phyloP scores from a whole-genome alignment of 345 rosid species.

The Luvunga scandens region DNA sequence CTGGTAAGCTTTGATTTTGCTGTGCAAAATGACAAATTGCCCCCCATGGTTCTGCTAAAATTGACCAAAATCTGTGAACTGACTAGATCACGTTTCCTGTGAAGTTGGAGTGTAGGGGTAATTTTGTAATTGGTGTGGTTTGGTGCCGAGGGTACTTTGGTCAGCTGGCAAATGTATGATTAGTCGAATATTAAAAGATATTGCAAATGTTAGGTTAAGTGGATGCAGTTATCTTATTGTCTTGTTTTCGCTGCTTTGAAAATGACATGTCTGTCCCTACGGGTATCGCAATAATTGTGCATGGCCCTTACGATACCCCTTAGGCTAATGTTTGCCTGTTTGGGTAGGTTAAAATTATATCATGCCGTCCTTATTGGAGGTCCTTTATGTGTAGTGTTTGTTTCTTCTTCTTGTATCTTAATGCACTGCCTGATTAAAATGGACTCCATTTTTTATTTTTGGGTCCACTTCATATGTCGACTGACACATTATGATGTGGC shows the following conservation, averaged over 20 bases:
- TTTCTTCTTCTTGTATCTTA: neutral
- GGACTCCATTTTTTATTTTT: neutral
- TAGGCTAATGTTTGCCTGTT: neutral
- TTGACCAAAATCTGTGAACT: neutral
- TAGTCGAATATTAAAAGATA: neutral
- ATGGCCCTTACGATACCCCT: neutral
- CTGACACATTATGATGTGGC: neutral
- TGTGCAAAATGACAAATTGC: neutral
- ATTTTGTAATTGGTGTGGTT: neutral
- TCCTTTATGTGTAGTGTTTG: neutral
- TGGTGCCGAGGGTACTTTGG: constrained; percentile 31
- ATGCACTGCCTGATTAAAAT: neutral
- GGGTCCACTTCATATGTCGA: neutral
- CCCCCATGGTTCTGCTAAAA: neutral
- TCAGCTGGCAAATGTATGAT: neutral
- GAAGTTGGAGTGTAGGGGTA: neutral
- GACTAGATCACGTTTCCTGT: neutral
- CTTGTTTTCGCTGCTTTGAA: neutral
- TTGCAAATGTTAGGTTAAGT: constrained; percentile 9
- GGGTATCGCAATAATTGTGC: neutral
- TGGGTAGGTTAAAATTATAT: neutral
- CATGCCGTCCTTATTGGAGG: neutral
- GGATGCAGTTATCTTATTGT: neutral
- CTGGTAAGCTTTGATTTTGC: constrained; percentile 49
- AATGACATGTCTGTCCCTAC: constrained; percentile 22